Base-by-base conservation (phyloP, 345 rosid species). In the Physaria fendleri region DNA sequence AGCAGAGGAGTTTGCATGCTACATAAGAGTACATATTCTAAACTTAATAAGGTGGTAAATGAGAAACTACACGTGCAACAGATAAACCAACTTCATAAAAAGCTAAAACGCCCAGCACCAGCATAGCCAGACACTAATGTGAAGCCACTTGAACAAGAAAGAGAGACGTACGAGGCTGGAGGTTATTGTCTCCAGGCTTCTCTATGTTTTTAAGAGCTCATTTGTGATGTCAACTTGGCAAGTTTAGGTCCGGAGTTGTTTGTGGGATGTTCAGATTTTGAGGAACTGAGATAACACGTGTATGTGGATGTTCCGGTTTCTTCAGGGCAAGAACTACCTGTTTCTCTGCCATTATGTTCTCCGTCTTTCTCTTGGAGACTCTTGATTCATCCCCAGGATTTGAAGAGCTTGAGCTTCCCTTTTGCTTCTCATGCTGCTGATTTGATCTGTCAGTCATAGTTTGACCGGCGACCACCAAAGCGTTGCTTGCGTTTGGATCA, bases 281-380 rank as follows among this genome's bases (percentile, higher is more conserved):
- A 35, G 48, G 46, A 27, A 40, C 39, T 44, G 63, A 10, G 23
- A 21, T 25, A 25, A 45, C 23, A 34, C 46, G 55, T n/a, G 45
- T 8, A 30, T 24, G 70, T 46, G 54, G 39, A 18, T 34, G 47
- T 27, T 55, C 62, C 10, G 14, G 70, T 9, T 40, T 43, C 62
- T 25, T 55, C 32, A 65, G 22, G 48, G 70, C 70, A 45, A 65
- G 40, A 55, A 65, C 70, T 5, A 65, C 46, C 44, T 55, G 70
- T 56, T 65, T 65, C 48, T 65, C 70, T 17, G 62, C 17, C 15
- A 23, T 24, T 10, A 34, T 35, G 2, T 17, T 14, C 56, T 68
- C 72, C 43, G 30, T 43, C 32, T 50, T 68, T 68, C 61, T 43
- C 59, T 24, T 59, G 4, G 11, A 41, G 28, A 28, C 66, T 23